These are phyloP conservation scores for Phalaenopsis aphrodite DNA, from an alignment of 106 monocot genomes.

Conservation along the genomic window DNA sequence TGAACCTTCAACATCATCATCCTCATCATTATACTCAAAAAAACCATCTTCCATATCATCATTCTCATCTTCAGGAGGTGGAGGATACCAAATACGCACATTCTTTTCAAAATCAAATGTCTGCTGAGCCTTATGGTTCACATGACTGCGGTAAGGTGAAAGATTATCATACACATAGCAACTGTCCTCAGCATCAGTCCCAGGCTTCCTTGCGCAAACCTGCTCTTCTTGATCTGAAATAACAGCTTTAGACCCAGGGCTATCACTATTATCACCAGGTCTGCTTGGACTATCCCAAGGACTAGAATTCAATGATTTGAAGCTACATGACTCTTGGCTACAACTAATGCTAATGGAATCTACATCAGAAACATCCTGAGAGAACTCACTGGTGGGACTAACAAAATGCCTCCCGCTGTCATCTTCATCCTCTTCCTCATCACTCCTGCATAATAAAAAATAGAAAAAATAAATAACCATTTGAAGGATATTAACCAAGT, in stretches of 20 bases:
- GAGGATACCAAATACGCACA: constrained; percentile 57
- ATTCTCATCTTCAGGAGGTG: constrained; percentile 47
- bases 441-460: constrained; percentile 31
- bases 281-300: constrained; percentile 54
- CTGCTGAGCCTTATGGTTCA: constrained; percentile 21
- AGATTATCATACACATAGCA: constrained; percentile 14
- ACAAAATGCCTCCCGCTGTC: constrained; percentile 35
- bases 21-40: constrained; percentile 44
- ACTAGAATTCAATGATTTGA: constrained; percentile 43
- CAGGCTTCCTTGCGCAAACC: constrained; percentile 13
- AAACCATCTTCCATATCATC: constrained; percentile 48
- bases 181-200: constrained; percentile 25
- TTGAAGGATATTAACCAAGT: neutral
- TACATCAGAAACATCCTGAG: constrained; percentile 58
- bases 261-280: constrained; percentile 17
- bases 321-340: constrained; percentile 37
- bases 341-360: constrained; percentile 50
- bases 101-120: constrained; percentile 52
- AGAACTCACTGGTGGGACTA: constrained; percentile 40
- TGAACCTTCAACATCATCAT: constrained; percentile 24
- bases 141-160: constrained; percentile 15
- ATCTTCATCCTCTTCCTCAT: constrained; percentile 49
- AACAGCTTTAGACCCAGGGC: constrained; percentile 1
- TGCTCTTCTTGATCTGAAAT: constrained; percentile 24
- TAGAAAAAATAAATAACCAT: neutral